Conservation (phyloP, 305 asterid species). For the Striga hermonthica region DNA sequence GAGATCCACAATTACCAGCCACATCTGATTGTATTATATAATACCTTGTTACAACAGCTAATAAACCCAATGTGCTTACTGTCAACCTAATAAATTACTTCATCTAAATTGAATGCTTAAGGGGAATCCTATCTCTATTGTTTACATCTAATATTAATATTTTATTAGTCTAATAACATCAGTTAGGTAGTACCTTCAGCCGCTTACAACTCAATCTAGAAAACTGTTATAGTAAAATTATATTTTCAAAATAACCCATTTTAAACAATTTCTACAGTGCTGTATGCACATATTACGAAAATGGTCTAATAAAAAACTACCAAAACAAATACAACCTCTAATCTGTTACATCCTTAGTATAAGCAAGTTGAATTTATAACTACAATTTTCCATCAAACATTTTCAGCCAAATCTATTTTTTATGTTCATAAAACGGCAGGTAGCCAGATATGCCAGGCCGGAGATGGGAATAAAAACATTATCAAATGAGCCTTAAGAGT, state of each 20-base stretch:
- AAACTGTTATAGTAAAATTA: not conserved
- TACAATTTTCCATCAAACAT: not conserved
- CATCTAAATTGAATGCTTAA: not conserved
- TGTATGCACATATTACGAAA: conserved; percentile 2
- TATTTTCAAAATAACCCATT: not conserved
- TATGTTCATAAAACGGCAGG: not conserved
- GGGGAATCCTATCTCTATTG: not conserved
- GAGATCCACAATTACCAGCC: not conserved
- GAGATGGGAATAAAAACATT: no score
- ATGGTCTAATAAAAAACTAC: not conserved
- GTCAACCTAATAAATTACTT: not conserved
- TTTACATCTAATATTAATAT: not conserved
- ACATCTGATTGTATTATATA: not conserved
- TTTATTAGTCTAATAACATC: not conserved
- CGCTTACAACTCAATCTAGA: not conserved
- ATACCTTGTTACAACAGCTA: not conserved
- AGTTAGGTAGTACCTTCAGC: not conserved
- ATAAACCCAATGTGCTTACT: not conserved
- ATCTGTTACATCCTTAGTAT: no score
- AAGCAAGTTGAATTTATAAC: no score
- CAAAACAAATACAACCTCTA: conserved; percentile 2
- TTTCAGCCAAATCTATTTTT: not conserved
- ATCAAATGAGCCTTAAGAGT: no score
- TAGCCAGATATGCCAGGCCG: no score
- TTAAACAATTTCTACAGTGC: not conserved